Evolutionary conservation across 441 rosid species (phyloP).

Genomic region (Gossypium lobatum): DNA sequence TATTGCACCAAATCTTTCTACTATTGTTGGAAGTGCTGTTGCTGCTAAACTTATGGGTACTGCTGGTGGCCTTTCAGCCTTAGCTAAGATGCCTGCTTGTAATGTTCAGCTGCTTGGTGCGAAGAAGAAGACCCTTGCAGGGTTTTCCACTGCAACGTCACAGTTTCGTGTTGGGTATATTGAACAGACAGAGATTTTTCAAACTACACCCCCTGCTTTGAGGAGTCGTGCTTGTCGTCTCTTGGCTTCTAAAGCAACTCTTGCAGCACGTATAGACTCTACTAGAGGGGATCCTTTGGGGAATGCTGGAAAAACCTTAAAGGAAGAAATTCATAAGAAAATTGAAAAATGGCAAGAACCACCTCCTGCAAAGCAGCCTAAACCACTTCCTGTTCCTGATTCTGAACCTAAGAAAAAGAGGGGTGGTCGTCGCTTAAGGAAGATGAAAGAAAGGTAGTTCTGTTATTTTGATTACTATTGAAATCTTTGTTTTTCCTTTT

Average conservation of each 20-base stretch:
- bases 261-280: conserved; percentile 86
- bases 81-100: conserved; percentile 94
- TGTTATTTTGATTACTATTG: neutral
- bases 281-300: conserved; percentile 80
- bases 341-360: conserved; percentile 98
- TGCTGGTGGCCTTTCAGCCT: conserved; percentile 83
- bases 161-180: conserved; percentile 80
- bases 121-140: conserved; percentile 89
- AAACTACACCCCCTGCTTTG: conserved; percentile 71
- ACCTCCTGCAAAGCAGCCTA: conserved; percentile 97
- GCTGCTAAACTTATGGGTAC: conserved; percentile 96
- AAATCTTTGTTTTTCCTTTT: neutral
- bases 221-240: conserved; percentile 77
- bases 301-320: conserved; percentile 54
- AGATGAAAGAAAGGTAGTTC: conserved; percentile 85
- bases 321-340: conserved; percentile 73
- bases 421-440: conserved; percentile 87
- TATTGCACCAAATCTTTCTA: conserved; percentile 84
- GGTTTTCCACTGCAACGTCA: conserved; percentile 85
- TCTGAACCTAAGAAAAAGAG: conserved; percentile 95
- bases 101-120: conserved; percentile 90
- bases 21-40: conserved; percentile 92
- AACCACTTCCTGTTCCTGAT: conserved; percentile 96
- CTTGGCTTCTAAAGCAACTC: conserved; percentile 83
- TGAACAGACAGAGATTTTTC: conserved; percentile 87